Conservation (phyloP, 2,329 filamentous ascomycete species). For the Cladosporium austrohemisphaericum region DNA sequence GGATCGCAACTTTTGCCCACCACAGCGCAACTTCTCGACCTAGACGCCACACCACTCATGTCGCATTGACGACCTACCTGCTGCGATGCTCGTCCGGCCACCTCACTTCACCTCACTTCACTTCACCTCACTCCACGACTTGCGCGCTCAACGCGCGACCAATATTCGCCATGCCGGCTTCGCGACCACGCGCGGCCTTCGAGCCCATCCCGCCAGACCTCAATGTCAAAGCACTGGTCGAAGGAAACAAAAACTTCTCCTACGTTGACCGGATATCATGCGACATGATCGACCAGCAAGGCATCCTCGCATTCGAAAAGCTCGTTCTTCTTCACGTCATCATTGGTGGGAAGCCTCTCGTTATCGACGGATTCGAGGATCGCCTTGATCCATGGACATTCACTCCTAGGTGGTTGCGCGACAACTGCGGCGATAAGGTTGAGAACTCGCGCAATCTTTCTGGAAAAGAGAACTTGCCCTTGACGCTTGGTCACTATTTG, state of each 20-base stretch:
- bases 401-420: constrained; percentile 72
- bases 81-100: too few species aligned
- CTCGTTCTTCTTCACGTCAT: constrained; percentile 81
- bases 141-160: neutral
- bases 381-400: constrained; percentile 75
- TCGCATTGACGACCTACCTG: neutral
- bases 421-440: constrained; percentile 73
- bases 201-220: constrained; percentile 86
- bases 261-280: constrained; percentile 78
- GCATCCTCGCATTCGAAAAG: constrained; percentile 77
- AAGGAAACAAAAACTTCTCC: constrained; percentile 77
- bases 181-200: constrained; percentile 81
- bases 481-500: constrained; percentile 87
- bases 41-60: neutral
- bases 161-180: constrained; percentile 63
- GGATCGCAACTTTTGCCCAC: too few species aligned
- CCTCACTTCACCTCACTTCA: neutral
- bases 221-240: constrained; percentile 71
- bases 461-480: constrained; percentile 67
- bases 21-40: too few species aligned
- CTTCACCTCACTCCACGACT: neutral
- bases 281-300: constrained; percentile 72
- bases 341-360: constrained; percentile 77
- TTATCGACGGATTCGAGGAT: constrained; percentile 83
- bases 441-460: constrained; percentile 81